Base-by-base conservation (phyloP, 164 flowering plant species). In the Stephania cephalantha region DNA sequence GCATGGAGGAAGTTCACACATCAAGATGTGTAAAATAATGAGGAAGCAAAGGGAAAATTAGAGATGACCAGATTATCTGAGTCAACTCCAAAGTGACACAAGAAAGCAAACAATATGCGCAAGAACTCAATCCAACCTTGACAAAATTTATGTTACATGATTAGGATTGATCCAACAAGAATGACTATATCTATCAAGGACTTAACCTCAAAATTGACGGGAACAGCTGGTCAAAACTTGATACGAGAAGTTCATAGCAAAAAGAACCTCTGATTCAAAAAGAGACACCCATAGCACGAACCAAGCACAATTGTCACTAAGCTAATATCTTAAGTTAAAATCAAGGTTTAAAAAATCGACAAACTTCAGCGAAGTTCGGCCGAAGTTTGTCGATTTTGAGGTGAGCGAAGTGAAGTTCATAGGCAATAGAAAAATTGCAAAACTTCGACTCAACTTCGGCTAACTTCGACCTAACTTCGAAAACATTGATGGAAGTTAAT, bases 1-100 rank as follows among this genome's bases (percentile, higher is more conserved):
- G 66, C 22, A 48, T 30, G 22, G 30, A 69, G 31, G n/a, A 64
- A 61, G 70, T 52, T 73, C 63, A 69, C 18, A 70, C 61, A 46
- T 61, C 22, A 73, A 1, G 45, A 69, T 79, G 73, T 64, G 20
- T 44, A 58, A 31, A 77, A 61, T 17, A 46, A 64, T 4, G 18
- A 63, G 45, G 13, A 70, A 10, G 64, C 4, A 66, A 35, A 71
- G 42, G 53, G 31, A 12, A 71, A 75, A 4, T 48, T 46, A 6
- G 13, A 50, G 5, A 48, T 48, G 31, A 65, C 35, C 52, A 63
- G 69, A 29, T 70, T 45, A 68, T 20, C 52, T 35, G 29, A 70
- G 42, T 70, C 53, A 46, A 75, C 7, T 58, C 29, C 18, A 46
- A 15, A 46, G 44, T 63, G 48, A 67, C 48, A 50, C 53, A 22